Evolutionary conservation across 768 basidiomycete genomes (phyloP).

Genomic region (Mycena amicta): DNA sequence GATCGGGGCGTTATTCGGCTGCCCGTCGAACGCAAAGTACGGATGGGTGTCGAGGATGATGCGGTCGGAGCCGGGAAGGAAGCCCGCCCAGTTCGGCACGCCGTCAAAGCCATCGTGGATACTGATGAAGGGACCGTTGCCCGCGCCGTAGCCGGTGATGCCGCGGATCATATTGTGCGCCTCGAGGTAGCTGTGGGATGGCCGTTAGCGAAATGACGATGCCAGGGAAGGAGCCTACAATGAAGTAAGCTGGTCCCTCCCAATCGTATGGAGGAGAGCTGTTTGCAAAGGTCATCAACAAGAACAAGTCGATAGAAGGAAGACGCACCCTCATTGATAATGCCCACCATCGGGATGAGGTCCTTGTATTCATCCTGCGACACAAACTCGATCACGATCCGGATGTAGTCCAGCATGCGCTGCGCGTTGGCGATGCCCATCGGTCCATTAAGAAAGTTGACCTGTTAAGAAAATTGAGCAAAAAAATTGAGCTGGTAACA

Average conservation of each 20-base stretch:
- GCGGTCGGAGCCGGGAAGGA: conserved; percentile 53
- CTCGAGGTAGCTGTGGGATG: conserved; percentile 39
- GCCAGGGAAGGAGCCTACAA: conserved; percentile 48
- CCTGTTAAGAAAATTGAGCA: conserved; percentile 8
- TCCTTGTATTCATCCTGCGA: conserved; percentile 57
- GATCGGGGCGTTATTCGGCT: conserved; percentile 31
- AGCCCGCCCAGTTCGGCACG: conserved; percentile 43
- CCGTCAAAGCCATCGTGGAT: conserved; percentile 56
- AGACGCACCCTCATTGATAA: conserved; percentile 44
- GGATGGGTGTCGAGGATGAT: conserved; percentile 57
- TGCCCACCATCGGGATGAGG: conserved; percentile 51
- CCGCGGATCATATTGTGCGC: conserved; percentile 54
- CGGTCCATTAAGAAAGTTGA: conserved; percentile 47
- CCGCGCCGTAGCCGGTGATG: conserved; percentile 63
- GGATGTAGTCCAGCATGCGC: conserved; percentile 61
- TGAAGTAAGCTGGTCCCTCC: conserved; percentile 41
- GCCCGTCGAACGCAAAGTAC: not conserved
- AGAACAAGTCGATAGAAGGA: not conserved
- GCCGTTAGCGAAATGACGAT: conserved; percentile 30
- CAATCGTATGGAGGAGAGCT: conserved; percentile 45
- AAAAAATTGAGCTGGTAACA: not conserved
- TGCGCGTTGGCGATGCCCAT: conserved; percentile 78
- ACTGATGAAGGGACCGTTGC: conserved; percentile 51
- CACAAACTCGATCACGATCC: conserved; percentile 67
- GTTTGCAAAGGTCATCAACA: not conserved